These are phyloP conservation scores for Solanum tarapatanum DNA, from an alignment of 257 asterid species.

Conservation along the genomic window DNA sequence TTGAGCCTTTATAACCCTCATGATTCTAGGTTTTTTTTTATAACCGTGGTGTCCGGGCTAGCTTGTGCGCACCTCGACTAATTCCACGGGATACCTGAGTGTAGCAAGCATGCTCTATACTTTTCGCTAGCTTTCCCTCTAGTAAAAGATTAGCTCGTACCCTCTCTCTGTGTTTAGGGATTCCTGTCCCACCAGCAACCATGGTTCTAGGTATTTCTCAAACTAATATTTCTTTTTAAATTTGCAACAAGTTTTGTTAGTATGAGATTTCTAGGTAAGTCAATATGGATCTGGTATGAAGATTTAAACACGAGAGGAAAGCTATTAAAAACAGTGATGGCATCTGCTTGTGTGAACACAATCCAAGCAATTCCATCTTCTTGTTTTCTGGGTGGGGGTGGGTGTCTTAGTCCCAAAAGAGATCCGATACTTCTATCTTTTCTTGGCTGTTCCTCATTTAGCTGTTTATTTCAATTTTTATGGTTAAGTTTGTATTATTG, in stretches of 20 bases:
- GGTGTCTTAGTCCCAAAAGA: neutral
- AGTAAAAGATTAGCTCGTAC: no score
- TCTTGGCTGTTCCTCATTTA: neutral
- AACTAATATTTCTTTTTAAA: neutral
- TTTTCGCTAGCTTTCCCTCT: no score
- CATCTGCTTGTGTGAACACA: neutral
- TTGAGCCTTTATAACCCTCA: neutral
- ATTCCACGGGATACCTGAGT: neutral
- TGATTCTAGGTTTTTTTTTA: neutral
- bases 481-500: neutral
- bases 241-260: neutral
- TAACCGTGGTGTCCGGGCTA: neutral
- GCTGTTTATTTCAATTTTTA: neutral
- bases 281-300: neutral
- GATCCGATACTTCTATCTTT: neutral
- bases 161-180: no score
- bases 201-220: neutral
- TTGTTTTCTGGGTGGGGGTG: neutral
- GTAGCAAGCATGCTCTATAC: no score
- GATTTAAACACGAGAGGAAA: neutral
- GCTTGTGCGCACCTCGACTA: neutral
- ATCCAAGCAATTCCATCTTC: neutral
- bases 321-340: neutral
- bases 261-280: neutral
- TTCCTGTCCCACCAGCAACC: neutral